These are phyloP conservation scores for Naganishia friedmannii DNA, from an alignment of 768 basidiomycete genomes.

Conservation along the genomic window DNA sequence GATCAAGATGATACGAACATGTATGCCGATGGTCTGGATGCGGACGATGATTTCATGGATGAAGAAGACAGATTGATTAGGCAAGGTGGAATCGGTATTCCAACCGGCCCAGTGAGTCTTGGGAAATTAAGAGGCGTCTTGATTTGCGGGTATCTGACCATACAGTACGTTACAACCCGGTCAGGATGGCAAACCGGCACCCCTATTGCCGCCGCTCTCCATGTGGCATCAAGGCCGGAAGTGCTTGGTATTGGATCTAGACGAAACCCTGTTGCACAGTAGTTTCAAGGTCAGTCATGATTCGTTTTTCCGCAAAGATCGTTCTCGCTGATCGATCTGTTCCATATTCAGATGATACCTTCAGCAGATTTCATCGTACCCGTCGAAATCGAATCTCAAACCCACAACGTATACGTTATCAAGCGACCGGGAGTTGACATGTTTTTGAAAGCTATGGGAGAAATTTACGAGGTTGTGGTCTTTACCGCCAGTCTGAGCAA, in stretches of 20 bases:
- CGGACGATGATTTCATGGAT: conserved; percentile 60
- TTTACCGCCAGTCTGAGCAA: conserved; percentile 98
- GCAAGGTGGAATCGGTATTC: conserved; percentile 91
- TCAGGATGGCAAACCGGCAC: conserved; percentile 80
- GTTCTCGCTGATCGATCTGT: background rate
- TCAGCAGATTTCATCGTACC: conserved; percentile 98
- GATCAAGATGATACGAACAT: conserved; percentile 30
- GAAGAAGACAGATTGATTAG: conserved; percentile 85
- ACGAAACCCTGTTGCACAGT: conserved; percentile 94
- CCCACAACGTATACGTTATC: conserved; percentile 98
- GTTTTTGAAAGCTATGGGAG: conserved; percentile 96
- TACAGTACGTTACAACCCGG: background rate
- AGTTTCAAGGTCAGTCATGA: conserved; percentile 82
- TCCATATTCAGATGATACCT: conserved; percentile 67
- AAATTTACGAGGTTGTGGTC: conserved; percentile 95
- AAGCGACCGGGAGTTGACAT: conserved; percentile 97
- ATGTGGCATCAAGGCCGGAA: conserved; percentile 82
- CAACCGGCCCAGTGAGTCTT: conserved; percentile 76
- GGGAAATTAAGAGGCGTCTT: background rate
- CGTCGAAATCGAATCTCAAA: conserved; percentile 96
- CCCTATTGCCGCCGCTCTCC: conserved; percentile 79
- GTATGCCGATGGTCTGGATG: conserved; percentile 42
- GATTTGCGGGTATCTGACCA: background rate
- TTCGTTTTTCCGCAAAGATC: background rate
- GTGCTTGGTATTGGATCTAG: conserved; percentile 92